These are phyloP conservation scores for Candida xiaguanensis DNA, from an alignment of 805 yeast genomes.

Conservation along the genomic window DNA sequence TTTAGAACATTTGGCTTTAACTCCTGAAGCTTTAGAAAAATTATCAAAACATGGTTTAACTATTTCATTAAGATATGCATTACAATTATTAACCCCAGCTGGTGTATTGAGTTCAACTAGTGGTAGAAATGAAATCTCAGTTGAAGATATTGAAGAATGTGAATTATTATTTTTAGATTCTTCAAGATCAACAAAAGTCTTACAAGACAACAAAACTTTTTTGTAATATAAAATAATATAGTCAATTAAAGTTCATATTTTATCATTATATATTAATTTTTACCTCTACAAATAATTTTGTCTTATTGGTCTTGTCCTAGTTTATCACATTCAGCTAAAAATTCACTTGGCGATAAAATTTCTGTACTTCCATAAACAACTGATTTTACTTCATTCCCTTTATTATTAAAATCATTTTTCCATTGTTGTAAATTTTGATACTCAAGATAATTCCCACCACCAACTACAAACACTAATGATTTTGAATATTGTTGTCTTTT, in stretches of 20 bases:
- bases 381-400: conserved; percentile 34
- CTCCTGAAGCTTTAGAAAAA: conserved; percentile 65
- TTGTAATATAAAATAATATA: no score
- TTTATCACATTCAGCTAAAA: conserved; percentile 60
- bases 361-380: conserved; percentile 88
- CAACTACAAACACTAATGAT: conserved; percentile 86
- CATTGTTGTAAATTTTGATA: conserved; percentile 93
- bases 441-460: conserved; percentile 95
- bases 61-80: conserved; percentile 85
- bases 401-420: conserved; percentile 37
- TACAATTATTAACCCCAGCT: conserved; percentile 88
- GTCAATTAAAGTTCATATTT: no score
- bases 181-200: conserved; percentile 68
- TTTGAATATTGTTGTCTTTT: conserved; percentile 77
- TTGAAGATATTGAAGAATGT: conserved; percentile 79
- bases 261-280: no score
- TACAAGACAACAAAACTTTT: conserved; percentile 46
- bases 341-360: conserved; percentile 65
- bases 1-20: conserved; percentile 68
- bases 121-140: conserved; percentile 64
- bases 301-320: no score
- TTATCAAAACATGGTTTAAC: conserved; percentile 71
- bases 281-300: no score
- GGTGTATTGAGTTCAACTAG: conserved; percentile 74
- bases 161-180: conserved; percentile 82